A percentile compares a stretch with the other conserved stretches of the same genome.
phyloP scores from a whole-genome alignment of 2,329 filamentous ascomycete genomes.

The Davidsoniella eucalypti region DNA sequence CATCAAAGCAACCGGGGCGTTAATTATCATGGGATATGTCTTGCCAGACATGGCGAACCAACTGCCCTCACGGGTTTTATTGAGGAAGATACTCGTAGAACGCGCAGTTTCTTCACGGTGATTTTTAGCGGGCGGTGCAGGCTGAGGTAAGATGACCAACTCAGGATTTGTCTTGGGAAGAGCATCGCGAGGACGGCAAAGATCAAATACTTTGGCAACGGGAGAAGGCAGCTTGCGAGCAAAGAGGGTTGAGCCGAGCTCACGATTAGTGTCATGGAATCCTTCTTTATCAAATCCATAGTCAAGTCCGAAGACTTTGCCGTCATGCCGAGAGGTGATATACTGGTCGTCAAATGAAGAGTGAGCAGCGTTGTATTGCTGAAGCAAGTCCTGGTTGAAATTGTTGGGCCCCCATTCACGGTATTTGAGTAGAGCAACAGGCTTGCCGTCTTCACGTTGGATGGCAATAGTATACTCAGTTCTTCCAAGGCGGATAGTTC shows the following conservation, averaged over 20 bases:
- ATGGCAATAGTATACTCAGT: conserved; percentile 86
- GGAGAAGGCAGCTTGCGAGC: conserved; percentile 56
- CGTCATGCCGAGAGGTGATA: conserved; percentile 74
- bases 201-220: conserved; percentile 76
- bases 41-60: conserved; percentile 90
- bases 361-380: conserved; percentile 45
- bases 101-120: conserved; percentile 35
- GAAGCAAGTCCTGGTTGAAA: conserved; percentile 70
- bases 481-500: conserved; percentile 67
- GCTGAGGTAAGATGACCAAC: conserved; percentile 75
- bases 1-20: conserved; percentile 35
- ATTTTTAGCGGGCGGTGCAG: conserved; percentile 43
- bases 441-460: conserved; percentile 54
- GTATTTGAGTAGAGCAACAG: conserved; percentile 79
- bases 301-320: conserved; percentile 50
- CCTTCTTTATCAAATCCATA: conserved; percentile 48
- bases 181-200: conserved; percentile 58
- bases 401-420: conserved; percentile 93
- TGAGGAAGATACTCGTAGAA: conserved; percentile 60
- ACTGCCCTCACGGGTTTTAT: conserved; percentile 68
- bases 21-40: conserved; percentile 70
- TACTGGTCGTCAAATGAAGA: conserved; percentile 73
- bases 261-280: conserved; percentile 10
- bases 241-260: conserved; percentile 39
- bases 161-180: conserved; percentile 48